Base-by-base conservation (phyloP, 202 grass and related monocot genomes). In the Setaria viridis region DNA sequence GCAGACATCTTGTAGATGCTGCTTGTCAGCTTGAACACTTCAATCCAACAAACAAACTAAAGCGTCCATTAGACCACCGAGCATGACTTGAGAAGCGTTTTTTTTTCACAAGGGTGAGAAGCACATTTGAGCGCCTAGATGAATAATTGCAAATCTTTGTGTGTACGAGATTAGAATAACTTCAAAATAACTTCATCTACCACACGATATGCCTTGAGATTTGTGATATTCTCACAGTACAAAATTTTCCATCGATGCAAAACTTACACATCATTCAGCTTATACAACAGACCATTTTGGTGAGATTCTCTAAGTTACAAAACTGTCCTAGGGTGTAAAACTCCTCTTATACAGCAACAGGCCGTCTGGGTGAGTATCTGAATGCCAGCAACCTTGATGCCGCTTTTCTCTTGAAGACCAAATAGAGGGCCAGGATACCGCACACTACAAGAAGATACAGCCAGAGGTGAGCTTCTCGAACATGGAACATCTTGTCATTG, bases 361-460 rank as follows among this genome's bases (percentile, higher is more conserved):
- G 7, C 14, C 96, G 77, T 73, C 92, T 98, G 29, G 63, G 53
- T 7, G 72, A 76, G 1, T 79, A 57, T 62, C 86, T 89, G 14
- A 87, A 80, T 34, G 51, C 70, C 14, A 86, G 51, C 25, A 79
- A 80, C 76, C 74, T 95, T 2, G 84, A 73, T 12, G 89, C 41
- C 17, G 57, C 76, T 80, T 74, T 98, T 75, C 88, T 94, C 86
- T 67, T 95, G 10, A 94, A 92, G 54, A 95, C 57, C 17, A 86
- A 46, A 54, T 89, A 95, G 46, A 98, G 30, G 32, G 78, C 53
- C 37, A 98, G 76, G 33, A 92, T 29, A 34, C 84, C 50, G 19
- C 86, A 60, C 47, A 81, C 16, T 63, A 68, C 45, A 70, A 94
- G 47, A 55, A 94, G 49, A 80, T 92, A 98, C 21, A 94, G 39